These are phyloP conservation scores for Mycogone perniciosa DNA, from an alignment of 2,329 filamentous ascomycete genomes.

Conservation along the genomic window DNA sequence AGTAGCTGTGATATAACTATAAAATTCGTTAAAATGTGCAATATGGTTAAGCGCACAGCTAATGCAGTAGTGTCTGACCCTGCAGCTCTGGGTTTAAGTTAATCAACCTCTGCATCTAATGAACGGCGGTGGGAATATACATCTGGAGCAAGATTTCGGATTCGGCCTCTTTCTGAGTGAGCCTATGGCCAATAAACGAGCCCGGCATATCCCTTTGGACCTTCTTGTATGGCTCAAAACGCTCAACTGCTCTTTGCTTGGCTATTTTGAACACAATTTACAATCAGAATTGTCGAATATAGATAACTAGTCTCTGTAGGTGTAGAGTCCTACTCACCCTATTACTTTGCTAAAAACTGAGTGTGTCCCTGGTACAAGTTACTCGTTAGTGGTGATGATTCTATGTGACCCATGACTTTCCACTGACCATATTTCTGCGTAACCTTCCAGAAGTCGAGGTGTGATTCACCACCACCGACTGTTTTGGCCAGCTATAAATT, in stretches of 20 bases:
- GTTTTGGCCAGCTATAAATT: constrained; percentile 4
- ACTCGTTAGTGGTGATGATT: constrained; percentile 13
- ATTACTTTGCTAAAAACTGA: constrained; percentile 38
- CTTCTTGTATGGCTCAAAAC: constrained; percentile 37
- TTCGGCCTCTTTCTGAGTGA: constrained; percentile 33
- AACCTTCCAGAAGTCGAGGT: constrained; percentile 9
- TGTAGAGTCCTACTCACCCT: constrained; percentile 29
- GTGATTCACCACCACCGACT: constrained; percentile 1
- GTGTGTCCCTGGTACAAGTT: constrained; percentile 32
- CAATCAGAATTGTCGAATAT: not conserved
- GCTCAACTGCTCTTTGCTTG: constrained; percentile 37
- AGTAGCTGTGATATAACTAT: constrained; percentile 40
- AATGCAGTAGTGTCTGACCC: constrained; percentile 54
- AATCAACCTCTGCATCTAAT: not conserved
- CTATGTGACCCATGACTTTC: too few relatives aligned
- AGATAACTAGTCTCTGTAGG: not conserved
- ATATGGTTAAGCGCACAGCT: constrained; percentile 44
- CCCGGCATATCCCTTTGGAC: constrained; percentile 46
- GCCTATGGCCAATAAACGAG: constrained; percentile 34
- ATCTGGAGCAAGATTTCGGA: constrained; percentile 39
- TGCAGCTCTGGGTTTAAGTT: constrained; percentile 33
- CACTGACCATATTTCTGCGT: constrained; percentile 8
- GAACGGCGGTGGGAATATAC: constrained; percentile 11
- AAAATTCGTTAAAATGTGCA: constrained; percentile 46
- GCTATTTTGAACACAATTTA: constrained; percentile 29